Base-by-base conservation (phyloP, 1,284 basidiomycete species). In the Irpex rosettiformis region DNA sequence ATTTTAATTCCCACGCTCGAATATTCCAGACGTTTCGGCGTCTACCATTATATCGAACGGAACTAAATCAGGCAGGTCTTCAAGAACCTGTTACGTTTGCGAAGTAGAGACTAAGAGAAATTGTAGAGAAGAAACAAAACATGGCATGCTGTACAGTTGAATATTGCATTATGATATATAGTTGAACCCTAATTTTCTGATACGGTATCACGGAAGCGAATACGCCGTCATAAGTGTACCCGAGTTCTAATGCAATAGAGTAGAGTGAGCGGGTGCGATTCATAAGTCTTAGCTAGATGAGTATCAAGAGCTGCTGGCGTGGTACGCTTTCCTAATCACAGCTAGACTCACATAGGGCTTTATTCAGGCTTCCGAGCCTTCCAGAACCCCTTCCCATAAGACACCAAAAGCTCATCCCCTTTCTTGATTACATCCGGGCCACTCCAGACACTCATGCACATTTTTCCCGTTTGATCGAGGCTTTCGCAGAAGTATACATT, bases 331-430 rank as follows among this genome's bases (percentile, higher is more conserved):
- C 30, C 30, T 2, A 16, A 16, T n/a, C n/a, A n/a, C n/a, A n/a
- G n/a, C n/a, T n/a, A 18, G 11, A 18, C 42, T 45, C 42, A 45
- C 42, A 45, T 16, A 37, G n/a, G 16, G 6, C 33, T 6, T 45
- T 18, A 45, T 21, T 10, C 42, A 16, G n/a, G 21, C 11, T 27
- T 24, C 13, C 61, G 53, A 48, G 58, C 61, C 30, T 54, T 37
- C 61, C 61, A 62, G 40, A 62, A 62, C 13, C 61, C 59, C 68
- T 95, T 95, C n/a, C 94, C 94, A 69, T 97, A 97, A 22, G 88
- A 93, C 30, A 96, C 89, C 29, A 95, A 70, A 45, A 98, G 82
- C 73, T 97, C 95, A 13, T 93, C 85, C 1, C 92, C 91, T 69
- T 91, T 94, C 62, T 77, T 82, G 55, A 97, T 85, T 8, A 74